Evolutionary conservation across 176 grass and related monocot genomes (phyloP), one percentile per base, ranked within the genome.

Genomic region (Bonia amplexicaulis): DNA sequence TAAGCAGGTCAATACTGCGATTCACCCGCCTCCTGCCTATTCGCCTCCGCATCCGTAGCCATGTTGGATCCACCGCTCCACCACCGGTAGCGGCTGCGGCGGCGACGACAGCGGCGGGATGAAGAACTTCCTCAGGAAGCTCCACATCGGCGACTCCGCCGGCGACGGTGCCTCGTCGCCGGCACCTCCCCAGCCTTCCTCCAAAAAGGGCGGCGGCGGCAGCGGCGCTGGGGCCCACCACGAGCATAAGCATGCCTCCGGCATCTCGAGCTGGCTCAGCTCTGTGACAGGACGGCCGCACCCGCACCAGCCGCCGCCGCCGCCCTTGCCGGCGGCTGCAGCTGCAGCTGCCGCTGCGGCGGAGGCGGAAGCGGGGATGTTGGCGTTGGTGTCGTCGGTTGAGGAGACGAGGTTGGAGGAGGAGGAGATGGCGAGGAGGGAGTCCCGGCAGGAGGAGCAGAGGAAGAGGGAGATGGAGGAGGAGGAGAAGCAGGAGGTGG

Each of bases 61-160:
- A 94, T 91, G 92, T 87, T 78, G 89, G 92, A 94, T 91, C 86
- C 89, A 59, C 86, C 86, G 77, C 83, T 83, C 16, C 86, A 79
- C 15, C 62, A 52, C 11, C 74, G 49, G 76, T 85, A 33, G 69
- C 82, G 67, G 65, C 79, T 27, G 45, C 84, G 53, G 61, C 26
- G 40, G 76, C 48, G 35, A 37, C 35, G 35, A 37, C 35, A 5
- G 82, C 29, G 31, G 49, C 33, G 14, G 66, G 23, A 99, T 99
- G 97, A 99, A 96, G 85, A 99, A 87, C 90, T 90, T 99, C 84
- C 88, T 99, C 65, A 88, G 92, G 97, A 99, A 99, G 91, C 93
- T 99, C 20, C 96, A 96, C 86, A 96, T 99, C 85, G 76, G 86
- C 48, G 88, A 93, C 76, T 79, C 89, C 8, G 71, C 79, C 35